These are phyloP conservation scores for Cercospora citrullina DNA, from an alignment of 2,329 filamentous ascomycete genomes.

Conservation along the genomic window DNA sequence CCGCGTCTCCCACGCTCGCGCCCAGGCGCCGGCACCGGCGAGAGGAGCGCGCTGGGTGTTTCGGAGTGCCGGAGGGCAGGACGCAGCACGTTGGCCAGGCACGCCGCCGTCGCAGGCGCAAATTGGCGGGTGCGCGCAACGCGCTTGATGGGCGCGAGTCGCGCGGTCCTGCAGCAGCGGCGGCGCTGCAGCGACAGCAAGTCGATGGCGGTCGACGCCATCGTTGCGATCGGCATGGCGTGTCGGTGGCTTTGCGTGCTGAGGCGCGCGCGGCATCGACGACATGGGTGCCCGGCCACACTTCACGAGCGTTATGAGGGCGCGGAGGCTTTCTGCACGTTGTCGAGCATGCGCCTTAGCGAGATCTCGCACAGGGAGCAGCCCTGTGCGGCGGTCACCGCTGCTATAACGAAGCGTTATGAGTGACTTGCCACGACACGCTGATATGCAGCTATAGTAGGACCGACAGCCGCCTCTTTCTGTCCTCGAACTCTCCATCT, in stretches of 20 bases:
- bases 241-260: neutral
- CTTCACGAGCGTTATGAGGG: neutral
- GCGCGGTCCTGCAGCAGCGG: neutral
- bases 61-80: neutral
- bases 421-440: conserved; percentile 11
- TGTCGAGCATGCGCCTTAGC: conserved; percentile 9
- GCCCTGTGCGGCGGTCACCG: conserved; percentile 13
- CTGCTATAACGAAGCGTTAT: conserved; percentile 6
- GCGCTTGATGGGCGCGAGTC: neutral
- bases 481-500: neutral
- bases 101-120: neutral
- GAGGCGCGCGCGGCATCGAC: neutral
- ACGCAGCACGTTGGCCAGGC: neutral
- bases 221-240: neutral
- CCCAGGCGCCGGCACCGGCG: neutral
- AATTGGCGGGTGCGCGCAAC: neutral
- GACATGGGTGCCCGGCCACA: conserved; percentile 1
- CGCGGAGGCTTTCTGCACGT: conserved; percentile 2
- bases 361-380: conserved; percentile 3
- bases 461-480: conserved; percentile 4
- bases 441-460: neutral
- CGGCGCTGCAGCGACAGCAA: neutral
- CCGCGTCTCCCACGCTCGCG: neutral
- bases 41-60: neutral
- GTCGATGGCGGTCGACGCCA: neutral